Evolutionary conservation across 2,329 filamentous ascomycete species (phyloP).

Genomic region (Corynespora cassiicola): DNA sequence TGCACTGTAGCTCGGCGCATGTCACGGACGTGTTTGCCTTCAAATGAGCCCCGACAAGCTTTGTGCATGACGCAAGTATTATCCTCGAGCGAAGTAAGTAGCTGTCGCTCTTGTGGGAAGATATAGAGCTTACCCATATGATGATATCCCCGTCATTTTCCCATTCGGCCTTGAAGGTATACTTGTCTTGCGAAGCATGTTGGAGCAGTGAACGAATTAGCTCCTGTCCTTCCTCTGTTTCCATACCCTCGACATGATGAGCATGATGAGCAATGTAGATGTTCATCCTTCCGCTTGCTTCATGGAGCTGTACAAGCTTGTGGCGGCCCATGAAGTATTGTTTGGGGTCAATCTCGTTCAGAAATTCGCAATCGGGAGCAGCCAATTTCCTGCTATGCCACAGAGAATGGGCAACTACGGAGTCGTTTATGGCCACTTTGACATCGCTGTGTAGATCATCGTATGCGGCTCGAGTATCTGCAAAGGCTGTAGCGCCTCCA

Average conservation of each 20-base stretch:
- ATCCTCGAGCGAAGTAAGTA: slow-evolving; percentile 60
- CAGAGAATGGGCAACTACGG: slow-evolving; percentile 42
- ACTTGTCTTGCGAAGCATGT: slow-evolving; percentile 56
- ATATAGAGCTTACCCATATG: slow-evolving; percentile 16
- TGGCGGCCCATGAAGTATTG: slow-evolving; percentile 51
- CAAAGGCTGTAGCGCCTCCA: slow-evolving; percentile 30
- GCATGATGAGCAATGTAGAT: slow-evolving; percentile 61
- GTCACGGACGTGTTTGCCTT: slow-evolving; percentile 57
- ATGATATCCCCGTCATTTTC: slow-evolving; percentile 54
- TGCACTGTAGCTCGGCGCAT: slow-evolving; percentile 64
- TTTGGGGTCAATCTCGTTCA: slow-evolving; percentile 52
- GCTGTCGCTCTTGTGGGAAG: too few relatives aligned
- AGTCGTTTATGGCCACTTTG: slow-evolving; percentile 30
- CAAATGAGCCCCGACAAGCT: slow-evolving; percentile 55
- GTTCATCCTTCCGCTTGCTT: slow-evolving; percentile 58
- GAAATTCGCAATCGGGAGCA: slow-evolving; percentile 56
- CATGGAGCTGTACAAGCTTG: slow-evolving; percentile 58
- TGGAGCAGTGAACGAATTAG: slow-evolving; percentile 50
- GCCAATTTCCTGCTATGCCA: slow-evolving; percentile 60
- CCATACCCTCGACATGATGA: slow-evolving; percentile 56
- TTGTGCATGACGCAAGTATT: slow-evolving; percentile 64
- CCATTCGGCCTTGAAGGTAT: slow-evolving; percentile 56
- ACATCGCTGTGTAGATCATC: slow-evolving; percentile 32
- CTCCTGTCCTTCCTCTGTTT: slow-evolving; percentile 38
- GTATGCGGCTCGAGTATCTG: slow-evolving; percentile 28